Evolutionary conservation across 2,329 filamentous ascomycete genomes (phyloP), one percentile per base, ranked within the genome.

Genomic region (Alternaria ethzedia): DNA sequence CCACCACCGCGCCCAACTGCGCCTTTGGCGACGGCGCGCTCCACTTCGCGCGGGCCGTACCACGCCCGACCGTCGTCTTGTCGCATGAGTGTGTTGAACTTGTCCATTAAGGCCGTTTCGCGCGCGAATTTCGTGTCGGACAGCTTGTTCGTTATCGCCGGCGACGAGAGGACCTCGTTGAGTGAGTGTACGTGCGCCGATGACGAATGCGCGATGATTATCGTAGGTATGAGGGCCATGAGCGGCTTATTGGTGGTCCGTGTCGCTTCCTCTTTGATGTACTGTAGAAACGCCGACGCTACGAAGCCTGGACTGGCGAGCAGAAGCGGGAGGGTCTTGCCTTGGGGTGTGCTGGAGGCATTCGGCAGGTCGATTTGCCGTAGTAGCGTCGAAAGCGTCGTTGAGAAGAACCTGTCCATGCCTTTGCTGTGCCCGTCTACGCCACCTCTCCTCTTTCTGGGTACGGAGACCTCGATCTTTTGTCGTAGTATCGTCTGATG

Each of bases 221-320:
- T 86, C 60, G 89, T 89, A 1, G 88, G 86, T 54, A 90, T 83
- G 70, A 89, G 87, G 69, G 83, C 66, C 70, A 87, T 82, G 67
- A 97, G 84, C 1, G 87, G 82, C 79, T 95, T 96, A 78, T 96
- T 91, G 63, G 90, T 88, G 36, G 88, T 89, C 23, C 86, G 83
- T 41, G 90, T 87, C 8, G 88, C 88, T 54, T 85, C 83, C 0
- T 82, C 81, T 58, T 89, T 85, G 64, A 92, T 88, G 81, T 92
- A 94, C 44, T 89, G 88, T 58, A 92, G 90, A 77, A 99, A 97
- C 20, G 90, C 90, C 3, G 87, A 83, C 1, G 95, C 95, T 7
- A 92, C 89, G 78, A 97, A 99, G 0, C 95, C 96, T 0, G 96
- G 95, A 64, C 91, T 94, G 2, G 95, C 96, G 3, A 99, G 84